Evolutionary conservation across 257 asterid species (phyloP), one percentile per base, ranked within the genome.

Genomic region (Nicotiana undulata): DNA sequence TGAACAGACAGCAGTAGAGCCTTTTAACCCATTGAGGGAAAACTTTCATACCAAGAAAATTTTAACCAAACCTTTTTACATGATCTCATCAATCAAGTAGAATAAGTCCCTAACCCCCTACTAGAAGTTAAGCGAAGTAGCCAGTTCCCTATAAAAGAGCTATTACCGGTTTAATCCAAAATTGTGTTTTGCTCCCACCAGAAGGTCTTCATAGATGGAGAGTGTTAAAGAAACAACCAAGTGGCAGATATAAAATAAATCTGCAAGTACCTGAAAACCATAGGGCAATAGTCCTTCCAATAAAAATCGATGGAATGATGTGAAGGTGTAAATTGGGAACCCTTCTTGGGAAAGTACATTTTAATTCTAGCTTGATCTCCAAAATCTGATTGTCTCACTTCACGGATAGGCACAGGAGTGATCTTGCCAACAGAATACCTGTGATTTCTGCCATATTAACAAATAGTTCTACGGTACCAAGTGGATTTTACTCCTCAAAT

Each of bases 221-320:
- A 74, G 63, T 52, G 2, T 75, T 26, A 37, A 64, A 63, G 40
- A 44, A 80, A 82, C 9, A 28, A 80, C 22, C 67, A 79, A 31
- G 64, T 67, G 64, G 64, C 60, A 78, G 58, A 83, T 46, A 77
- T 6, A n/a, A 53, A 34, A 80, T 68, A 68, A 82, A 68, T 67
- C 61, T 66, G 67, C 60, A 79, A 75, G 72, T 87, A 95, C 99
- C 98, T 95, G 95, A 95, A 95, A 78, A 95, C 99, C 99, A 95
- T 93, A 77, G 98, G 99, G 84, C 97, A 93, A 84, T 95, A 95
- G 85, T 92, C 99, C 88, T 92, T 93, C 99, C 99, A 95, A 84
- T 89, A 89, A 86, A 95, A 95, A 86, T 93, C 93, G 9, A 91
- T 67, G 13, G 99, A 90, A 75, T 86, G 86, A 88, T 95, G 99